Evolutionary conservation across 208 protist species (phyloP).

Genomic region (Leishmania amazonensis): DNA sequence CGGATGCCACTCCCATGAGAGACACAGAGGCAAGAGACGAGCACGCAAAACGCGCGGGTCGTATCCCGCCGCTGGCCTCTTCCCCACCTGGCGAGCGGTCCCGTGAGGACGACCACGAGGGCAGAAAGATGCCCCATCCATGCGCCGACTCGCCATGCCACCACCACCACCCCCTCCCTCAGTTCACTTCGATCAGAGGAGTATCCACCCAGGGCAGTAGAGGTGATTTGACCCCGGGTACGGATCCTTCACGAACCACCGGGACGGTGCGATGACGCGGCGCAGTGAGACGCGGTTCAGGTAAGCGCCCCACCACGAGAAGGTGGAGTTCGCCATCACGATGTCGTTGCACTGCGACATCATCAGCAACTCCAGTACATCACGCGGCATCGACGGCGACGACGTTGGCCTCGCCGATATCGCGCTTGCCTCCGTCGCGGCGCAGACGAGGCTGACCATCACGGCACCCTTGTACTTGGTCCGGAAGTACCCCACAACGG

Average conservation of each 20-base stretch:
- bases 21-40: not conserved
- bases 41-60: not conserved
- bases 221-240: slow-evolving; percentile 78
- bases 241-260: slow-evolving; percentile 82
- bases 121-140: not conserved
- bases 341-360: slow-evolving; percentile 82
- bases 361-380: slow-evolving; percentile 85
- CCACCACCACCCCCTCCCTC: not conserved
- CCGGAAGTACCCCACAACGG: slow-evolving; percentile 52
- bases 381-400: slow-evolving; percentile 29
- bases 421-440: slow-evolving; percentile 1
- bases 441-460: slow-evolving; percentile 50
- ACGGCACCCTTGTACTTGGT: slow-evolving; percentile 57
- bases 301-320: slow-evolving; percentile 89
- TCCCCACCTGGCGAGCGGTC: not conserved
- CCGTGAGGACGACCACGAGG: not conserved
- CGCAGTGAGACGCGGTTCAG: slow-evolving; percentile 58
- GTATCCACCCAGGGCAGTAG: slow-evolving; percentile 75
- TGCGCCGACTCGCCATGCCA: not conserved
- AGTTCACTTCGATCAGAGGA: slow-evolving; percentile 33
- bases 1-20: not conserved
- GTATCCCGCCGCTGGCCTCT: not conserved
- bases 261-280: slow-evolving; percentile 68
- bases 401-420: not conserved
- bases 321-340: slow-evolving; percentile 89